Conservation (phyloP, 768 basidiomycete species). For the Lactarius sp. region DNA sequence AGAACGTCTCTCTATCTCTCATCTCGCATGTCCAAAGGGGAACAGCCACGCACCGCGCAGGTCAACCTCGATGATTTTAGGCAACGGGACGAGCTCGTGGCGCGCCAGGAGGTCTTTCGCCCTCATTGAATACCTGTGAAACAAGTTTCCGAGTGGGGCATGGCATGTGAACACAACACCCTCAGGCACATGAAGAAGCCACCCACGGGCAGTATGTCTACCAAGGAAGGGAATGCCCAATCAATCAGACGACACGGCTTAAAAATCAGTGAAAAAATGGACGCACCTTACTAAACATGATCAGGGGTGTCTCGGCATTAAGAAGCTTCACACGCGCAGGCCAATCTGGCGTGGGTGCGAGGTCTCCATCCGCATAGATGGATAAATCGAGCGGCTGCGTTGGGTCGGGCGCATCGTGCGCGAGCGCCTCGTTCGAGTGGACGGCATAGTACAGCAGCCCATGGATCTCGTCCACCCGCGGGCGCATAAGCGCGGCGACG, state of each 20-base stretch:
- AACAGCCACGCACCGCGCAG: conserved; percentile 45
- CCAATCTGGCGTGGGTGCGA: conserved; percentile 38
- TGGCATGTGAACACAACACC: background rate
- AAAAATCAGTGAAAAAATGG: background rate
- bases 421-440: conserved; percentile 40
- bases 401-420: conserved; percentile 34
- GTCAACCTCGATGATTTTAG: conserved; percentile 73
- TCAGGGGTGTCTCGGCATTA: conserved; percentile 51
- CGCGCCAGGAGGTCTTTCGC: conserved; percentile 59
- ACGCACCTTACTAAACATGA: conserved; percentile 79
- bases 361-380: conserved; percentile 49
- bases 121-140: conserved; percentile 49
- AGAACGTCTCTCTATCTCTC: background rate
- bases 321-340: conserved; percentile 39
- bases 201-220: conserved; percentile 76
- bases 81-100: conserved; percentile 58
- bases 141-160: background rate
- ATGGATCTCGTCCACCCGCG: conserved; percentile 47
- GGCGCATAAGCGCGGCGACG: conserved; percentile 19
- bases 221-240: background rate
- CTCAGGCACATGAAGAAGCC: background rate
- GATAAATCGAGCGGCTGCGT: conserved; percentile 44
- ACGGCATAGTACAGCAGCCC: conserved; percentile 67
- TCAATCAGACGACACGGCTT: background rate
- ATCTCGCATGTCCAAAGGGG: background rate